Percentiles rank a stretch among this genome's conserved stretches.
Evolutionary conservation across 345 rosid genomes (phyloP).

Genomic region (Aegle marmelos): DNA sequence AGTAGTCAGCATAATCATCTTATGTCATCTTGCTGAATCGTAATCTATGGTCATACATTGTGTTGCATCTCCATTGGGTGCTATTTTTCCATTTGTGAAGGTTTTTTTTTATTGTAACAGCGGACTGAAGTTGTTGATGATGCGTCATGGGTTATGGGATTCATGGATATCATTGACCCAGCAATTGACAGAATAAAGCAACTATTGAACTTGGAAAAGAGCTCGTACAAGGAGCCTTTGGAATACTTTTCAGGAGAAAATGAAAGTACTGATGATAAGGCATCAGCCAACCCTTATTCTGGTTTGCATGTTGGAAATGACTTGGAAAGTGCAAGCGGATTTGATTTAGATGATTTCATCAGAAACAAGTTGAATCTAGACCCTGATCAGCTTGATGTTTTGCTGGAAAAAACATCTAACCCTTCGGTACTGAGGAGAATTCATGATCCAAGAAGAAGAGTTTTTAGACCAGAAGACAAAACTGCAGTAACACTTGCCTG

Average conservation of each 20-base stretch:
- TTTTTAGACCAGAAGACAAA: constrained; percentile 34
- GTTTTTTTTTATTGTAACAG: constrained; percentile 34
- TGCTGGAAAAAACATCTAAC: constrained; percentile 37
- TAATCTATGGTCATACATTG: neutral
- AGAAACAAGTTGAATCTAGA: constrained; percentile 52
- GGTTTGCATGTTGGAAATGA: constrained; percentile 30
- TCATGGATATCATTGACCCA: constrained; percentile 81
- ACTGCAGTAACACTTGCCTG: constrained; percentile 7
- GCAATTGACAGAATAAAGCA: constrained; percentile 88
- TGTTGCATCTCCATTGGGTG: neutral
- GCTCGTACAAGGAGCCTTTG: constrained; percentile 30
- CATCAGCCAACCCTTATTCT: constrained; percentile 10
- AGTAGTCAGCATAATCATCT: constrained; percentile 11
- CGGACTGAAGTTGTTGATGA: constrained; percentile 91
- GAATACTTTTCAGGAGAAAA: constrained; percentile 20
- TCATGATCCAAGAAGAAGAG: constrained; percentile 38
- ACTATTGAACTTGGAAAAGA: constrained; percentile 67
- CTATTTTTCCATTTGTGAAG: neutral
- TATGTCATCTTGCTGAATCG: neutral
- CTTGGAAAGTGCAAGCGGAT: constrained; percentile 32
- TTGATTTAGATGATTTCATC: constrained; percentile 65
- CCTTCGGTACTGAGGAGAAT: constrained; percentile 19
- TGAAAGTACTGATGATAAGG: constrained; percentile 23
- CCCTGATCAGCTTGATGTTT: constrained; percentile 49
- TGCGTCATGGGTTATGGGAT: constrained; percentile 86